phyloP scores from a whole-genome alignment of 441 rosid genomes.

The Populus trichocarpa region DNA sequence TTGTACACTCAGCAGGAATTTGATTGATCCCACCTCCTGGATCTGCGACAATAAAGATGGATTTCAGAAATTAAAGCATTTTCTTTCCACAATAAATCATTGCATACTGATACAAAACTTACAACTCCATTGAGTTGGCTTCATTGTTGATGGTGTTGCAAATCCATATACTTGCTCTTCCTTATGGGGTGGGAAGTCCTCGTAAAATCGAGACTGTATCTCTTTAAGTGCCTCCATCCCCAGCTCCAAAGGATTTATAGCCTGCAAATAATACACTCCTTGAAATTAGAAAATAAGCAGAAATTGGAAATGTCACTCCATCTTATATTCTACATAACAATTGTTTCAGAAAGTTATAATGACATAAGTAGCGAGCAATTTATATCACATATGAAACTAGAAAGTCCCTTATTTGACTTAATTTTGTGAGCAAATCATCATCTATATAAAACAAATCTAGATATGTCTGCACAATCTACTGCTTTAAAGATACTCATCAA shows the following conservation, averaged over 20 bases:
- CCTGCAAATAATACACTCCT: slow-evolving; percentile 44
- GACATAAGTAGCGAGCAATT: background rate
- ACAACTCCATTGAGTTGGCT: slow-evolving; percentile 98
- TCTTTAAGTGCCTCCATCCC: slow-evolving; percentile 83
- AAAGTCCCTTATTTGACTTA: background rate
- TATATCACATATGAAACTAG: background rate
- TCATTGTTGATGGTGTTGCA: slow-evolving; percentile 96
- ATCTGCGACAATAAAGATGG: slow-evolving; percentile 41
- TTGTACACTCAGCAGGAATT: slow-evolving; percentile 84
- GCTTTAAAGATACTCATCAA: background rate
- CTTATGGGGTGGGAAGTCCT: slow-evolving; percentile 81
- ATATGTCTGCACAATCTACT: background rate
- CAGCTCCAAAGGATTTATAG: slow-evolving; percentile 85
- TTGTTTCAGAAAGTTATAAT: background rate
- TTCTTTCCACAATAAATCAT: slow-evolving; percentile 6
- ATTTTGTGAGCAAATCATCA: background rate
- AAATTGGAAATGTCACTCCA: background rate
- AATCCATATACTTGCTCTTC: slow-evolving; percentile 74
- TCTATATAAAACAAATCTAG: background rate
- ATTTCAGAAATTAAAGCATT: slow-evolving; percentile 10
- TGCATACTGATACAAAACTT: slow-evolving; percentile 25
- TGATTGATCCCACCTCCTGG: slow-evolving; percentile 98
- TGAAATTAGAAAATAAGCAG: background rate
- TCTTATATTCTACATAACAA: background rate
- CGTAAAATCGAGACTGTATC: slow-evolving; percentile 72